A percentile compares a stretch with the other conserved stretches of the same genome.
phyloP scores from a whole-genome alignment of 352 stramenopile genomes.

The Phytophthora gonapodyides region DNA sequence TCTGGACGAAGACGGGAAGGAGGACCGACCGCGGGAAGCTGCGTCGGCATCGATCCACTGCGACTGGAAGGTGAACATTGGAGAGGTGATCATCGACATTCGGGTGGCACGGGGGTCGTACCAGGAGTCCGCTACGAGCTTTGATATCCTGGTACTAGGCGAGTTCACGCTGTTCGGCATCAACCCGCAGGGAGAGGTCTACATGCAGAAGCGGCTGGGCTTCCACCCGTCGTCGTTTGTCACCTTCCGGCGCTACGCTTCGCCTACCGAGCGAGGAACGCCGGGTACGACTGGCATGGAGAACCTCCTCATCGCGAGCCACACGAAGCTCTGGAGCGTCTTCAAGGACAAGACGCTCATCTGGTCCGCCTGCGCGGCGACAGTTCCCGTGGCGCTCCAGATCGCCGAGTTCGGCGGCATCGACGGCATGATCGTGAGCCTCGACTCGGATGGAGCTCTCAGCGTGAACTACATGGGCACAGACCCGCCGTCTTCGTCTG shows the following conservation, averaged over 20 bases:
- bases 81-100: slow-evolving; percentile 67
- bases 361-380: slow-evolving; percentile 71
- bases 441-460: slow-evolving; percentile 75
- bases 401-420: slow-evolving; percentile 74
- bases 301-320: slow-evolving; percentile 79
- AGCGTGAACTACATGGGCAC: slow-evolving; percentile 91
- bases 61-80: slow-evolving; percentile 75
- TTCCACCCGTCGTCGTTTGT: slow-evolving; percentile 71
- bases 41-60: slow-evolving; percentile 45
- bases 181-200: slow-evolving; percentile 75
- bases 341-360: slow-evolving; percentile 80
- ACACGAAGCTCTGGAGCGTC: slow-evolving; percentile 78
- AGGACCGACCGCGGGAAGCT: slow-evolving; percentile 27
- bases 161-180: slow-evolving; percentile 85
- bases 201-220: slow-evolving; percentile 78
- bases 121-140: slow-evolving; percentile 54
- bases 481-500: slow-evolving; percentile 78
- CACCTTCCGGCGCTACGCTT: slow-evolving; percentile 46
- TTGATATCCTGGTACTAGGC: slow-evolving; percentile 84
- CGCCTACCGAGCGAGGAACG: slow-evolving; percentile 21
- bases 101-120: slow-evolving; percentile 52
- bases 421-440: slow-evolving; percentile 82
- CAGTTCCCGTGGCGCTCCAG: slow-evolving; percentile 65
- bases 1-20: slow-evolving; percentile 47
- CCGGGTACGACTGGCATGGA: slow-evolving; percentile 35